Evolutionary conservation across 192 early-diverging fungal genomes (phyloP).

Genomic region (Entomortierella chlamydospora): DNA sequence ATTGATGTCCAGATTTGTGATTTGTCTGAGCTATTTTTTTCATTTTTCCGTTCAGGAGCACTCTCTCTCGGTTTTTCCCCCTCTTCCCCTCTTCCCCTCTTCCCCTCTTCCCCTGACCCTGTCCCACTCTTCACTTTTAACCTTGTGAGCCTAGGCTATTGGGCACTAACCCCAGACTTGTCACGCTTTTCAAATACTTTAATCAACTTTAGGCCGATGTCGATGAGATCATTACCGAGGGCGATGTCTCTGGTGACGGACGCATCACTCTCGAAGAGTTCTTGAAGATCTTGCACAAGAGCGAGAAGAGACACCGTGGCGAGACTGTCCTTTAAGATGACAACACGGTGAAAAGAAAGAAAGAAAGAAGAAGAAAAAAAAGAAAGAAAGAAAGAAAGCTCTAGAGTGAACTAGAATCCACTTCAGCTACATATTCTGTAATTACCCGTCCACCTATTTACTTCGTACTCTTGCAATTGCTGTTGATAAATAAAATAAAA

Average conservation of each 20-base stretch:
- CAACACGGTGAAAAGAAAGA: not conserved
- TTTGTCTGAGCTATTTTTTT: not conserved
- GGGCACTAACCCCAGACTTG: too few species aligned
- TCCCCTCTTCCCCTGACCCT: too few species aligned
- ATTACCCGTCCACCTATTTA: not conserved
- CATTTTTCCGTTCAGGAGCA: too few species aligned
- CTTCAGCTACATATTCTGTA: not conserved
- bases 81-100: not conserved
- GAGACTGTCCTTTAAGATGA: conserved; percentile 22
- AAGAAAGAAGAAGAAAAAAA: conserved; percentile 9
- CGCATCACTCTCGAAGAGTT: conserved; percentile 93
- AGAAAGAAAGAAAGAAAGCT: not conserved
- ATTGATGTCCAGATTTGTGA: not conserved
- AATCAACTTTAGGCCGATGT: conserved; percentile 51
- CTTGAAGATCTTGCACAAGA: conserved; percentile 74
- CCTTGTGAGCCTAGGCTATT: too few species aligned
- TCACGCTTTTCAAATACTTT: too few species aligned
- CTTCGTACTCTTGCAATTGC: too few species aligned
- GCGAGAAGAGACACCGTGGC: conserved; percentile 42
- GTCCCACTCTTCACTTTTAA: too few species aligned
- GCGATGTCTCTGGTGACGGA: conserved; percentile 87
- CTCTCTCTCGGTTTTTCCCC: too few species aligned
- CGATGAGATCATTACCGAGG: conserved; percentile 73
- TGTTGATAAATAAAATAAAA: too few species aligned
- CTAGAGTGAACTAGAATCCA: too few species aligned